Evolutionary conservation across 169 alveolate genomes (phyloP), one percentile per base, ranked within the genome.

Genomic region (Cryptosporidium sp.): DNA sequence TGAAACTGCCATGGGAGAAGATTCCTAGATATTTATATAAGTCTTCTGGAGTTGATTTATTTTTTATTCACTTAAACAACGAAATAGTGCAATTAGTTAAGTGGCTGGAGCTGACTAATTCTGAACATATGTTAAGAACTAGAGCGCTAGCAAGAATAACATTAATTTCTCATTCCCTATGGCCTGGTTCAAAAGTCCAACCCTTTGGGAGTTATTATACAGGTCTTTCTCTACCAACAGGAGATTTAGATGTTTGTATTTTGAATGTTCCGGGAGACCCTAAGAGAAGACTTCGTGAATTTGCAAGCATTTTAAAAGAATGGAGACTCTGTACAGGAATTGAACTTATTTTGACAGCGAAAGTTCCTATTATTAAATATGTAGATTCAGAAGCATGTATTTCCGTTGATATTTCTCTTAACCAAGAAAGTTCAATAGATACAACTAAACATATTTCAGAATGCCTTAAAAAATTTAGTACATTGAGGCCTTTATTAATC

Each of bases 401-500:
- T 52, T 51, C 85, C 6, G 94, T 92, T 21, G 94, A 92, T 70
- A 65, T 92, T 31, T 80, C 93, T 67, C 56, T 92, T 26, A 91
- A 89, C 56, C 91, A 89, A 75, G 92, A 86, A n/a, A 75, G 92
- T 35, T 85, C 93, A 18, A 56, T 92, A 35, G 72, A 80, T 16
- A 92, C 93, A 18, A 85, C 94, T 18, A 75, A 73, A 26, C 87
- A 72, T 44, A 72, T 89, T 23, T 53, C 69, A 9, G 92, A 86
- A 44, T 75, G 92, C 29, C 87, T 92, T 14, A 45, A 56, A 2
- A 87, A 85, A 35, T 89, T 69, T 29, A 73, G 91, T 44, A 52
- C 71, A 84, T 86, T 92, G 48, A 86, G 94, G 7, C 94, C 94
- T 3, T 84, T 92, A 10, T 58, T 92, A 84, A 68, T 92, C 42